A percentile compares a stretch with the other conserved stretches of the same genome.
Evolutionary conservation across 163 green algal genomes (phyloP).

Genomic region (Chlorella variabilis): DNA sequence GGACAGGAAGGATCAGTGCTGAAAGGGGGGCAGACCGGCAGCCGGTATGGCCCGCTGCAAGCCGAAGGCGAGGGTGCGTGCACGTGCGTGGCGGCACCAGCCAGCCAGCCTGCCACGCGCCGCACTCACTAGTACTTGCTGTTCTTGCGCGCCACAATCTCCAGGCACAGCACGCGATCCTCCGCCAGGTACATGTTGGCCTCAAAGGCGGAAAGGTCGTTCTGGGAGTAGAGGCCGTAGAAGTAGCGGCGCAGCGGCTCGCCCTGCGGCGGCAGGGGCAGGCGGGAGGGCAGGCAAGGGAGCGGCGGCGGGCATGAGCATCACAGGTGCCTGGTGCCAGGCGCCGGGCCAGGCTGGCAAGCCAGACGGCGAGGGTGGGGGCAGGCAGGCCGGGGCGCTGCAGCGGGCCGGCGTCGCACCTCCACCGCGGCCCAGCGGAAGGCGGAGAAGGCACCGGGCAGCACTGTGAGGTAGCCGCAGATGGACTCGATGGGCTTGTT

Average conservation of each 20-base stretch:
- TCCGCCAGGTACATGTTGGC: slow-evolving; percentile 61
- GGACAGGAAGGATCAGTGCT: background rate
- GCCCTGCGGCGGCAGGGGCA: slow-evolving; percentile 12
- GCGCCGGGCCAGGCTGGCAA: too few species aligned
- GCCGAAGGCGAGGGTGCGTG: too few species aligned
- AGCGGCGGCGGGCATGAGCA: too few species aligned
- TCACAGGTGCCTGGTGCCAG: too few species aligned
- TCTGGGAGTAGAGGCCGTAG: slow-evolving; percentile 60
- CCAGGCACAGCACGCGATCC: slow-evolving; percentile 56
- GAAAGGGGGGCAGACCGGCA: too few species aligned
- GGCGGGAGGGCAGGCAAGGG: too few species aligned
- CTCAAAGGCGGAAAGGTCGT: slow-evolving; percentile 54
- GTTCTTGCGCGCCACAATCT: slow-evolving; percentile 55
- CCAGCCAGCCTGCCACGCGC: background rate
- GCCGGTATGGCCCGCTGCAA: too few species aligned
- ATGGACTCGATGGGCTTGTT: slow-evolving; percentile 56
- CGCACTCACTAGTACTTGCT: slow-evolving; percentile 44
- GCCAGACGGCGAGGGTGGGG: too few species aligned
- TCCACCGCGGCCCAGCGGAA: slow-evolving; percentile 54
- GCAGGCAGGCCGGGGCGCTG: background rate
- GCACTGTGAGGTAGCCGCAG: slow-evolving; percentile 56
- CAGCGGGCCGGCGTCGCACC: background rate
- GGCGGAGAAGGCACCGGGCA: slow-evolving; percentile 55
- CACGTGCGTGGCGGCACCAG: too few species aligned
- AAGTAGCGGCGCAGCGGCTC: slow-evolving; percentile 58